These are phyloP conservation scores for Aspergillus pseudonomiae DNA, from an alignment of 2,329 filamentous ascomycete genomes.

Conservation along the genomic window DNA sequence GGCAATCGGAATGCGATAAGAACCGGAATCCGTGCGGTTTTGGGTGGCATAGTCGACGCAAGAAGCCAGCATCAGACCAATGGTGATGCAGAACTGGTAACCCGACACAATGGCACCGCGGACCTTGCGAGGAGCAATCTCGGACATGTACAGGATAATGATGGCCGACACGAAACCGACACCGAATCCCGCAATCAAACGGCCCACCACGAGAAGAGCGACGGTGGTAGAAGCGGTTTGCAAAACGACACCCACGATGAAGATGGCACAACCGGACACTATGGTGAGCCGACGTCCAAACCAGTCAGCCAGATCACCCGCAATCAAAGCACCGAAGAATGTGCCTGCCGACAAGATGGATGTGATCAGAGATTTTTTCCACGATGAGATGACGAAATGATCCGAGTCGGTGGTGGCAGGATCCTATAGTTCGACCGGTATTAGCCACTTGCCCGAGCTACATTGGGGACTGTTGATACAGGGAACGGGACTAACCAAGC, in stretches of 20 bases:
- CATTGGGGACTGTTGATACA: not conserved
- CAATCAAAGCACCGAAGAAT: conserved; percentile 77
- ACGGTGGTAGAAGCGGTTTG: conserved; percentile 63
- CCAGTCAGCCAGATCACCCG: conserved; percentile 75
- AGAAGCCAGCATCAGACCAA: conserved; percentile 75
- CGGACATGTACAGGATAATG: conserved; percentile 85
- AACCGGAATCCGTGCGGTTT: conserved; percentile 61
- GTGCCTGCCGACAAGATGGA: conserved; percentile 78
- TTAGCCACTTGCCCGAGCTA: not conserved
- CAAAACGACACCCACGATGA: conserved; percentile 68
- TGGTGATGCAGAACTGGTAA: conserved; percentile 82
- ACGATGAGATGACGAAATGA: conserved; percentile 49
- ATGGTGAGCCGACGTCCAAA: conserved; percentile 68
- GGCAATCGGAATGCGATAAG: conserved; percentile 79
- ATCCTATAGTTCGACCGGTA: conserved; percentile 20
- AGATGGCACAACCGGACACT: conserved; percentile 72
- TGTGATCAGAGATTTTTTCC: conserved; percentile 65
- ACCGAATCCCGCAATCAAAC: conserved; percentile 75
- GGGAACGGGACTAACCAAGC: conserved; percentile 29
- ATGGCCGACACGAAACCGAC: conserved; percentile 80
- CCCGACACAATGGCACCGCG: conserved; percentile 78
- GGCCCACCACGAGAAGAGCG: conserved; percentile 69
- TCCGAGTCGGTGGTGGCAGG: conserved; percentile 33
- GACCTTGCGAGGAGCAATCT: conserved; percentile 73
- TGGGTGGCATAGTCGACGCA: conserved; percentile 74